Conservation (phyloP, 208 protist species). For the Novymonas esmeraldas region DNA sequence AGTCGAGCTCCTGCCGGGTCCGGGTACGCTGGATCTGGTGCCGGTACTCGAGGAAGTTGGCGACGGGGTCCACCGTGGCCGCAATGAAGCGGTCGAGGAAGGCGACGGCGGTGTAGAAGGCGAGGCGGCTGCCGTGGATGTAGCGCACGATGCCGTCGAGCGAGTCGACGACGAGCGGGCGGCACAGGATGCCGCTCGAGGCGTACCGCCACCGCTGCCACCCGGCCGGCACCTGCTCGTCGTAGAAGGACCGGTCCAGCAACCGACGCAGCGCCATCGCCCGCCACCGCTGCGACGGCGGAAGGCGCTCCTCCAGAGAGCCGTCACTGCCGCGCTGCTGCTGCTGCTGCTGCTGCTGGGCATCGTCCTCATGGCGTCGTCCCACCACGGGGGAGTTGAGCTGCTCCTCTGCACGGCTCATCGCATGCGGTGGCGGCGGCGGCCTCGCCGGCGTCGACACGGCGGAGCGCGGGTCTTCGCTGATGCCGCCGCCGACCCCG, state of each 20-base stretch:
- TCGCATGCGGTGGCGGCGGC: not conserved
- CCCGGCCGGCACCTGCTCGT: slow-evolving; percentile 38
- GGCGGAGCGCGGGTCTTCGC: slow-evolving; percentile 22
- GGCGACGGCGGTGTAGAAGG: slow-evolving; percentile 64
- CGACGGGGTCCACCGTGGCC: slow-evolving; percentile 32
- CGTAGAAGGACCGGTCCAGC: slow-evolving; percentile 31
- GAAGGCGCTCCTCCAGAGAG: slow-evolving; percentile 10
- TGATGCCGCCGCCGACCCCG: slow-evolving; percentile 6
- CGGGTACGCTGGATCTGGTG: slow-evolving; percentile 15
- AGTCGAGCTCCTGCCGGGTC: slow-evolving; percentile 28
- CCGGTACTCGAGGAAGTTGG: slow-evolving; percentile 32
- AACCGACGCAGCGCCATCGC: slow-evolving; percentile 31
- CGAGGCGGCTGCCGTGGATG: slow-evolving; percentile 52
- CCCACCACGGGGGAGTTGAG: not conserved
- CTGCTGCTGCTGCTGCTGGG: slow-evolving; percentile 1
- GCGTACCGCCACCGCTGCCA: slow-evolving; percentile 59
- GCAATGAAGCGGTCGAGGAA: slow-evolving; percentile 77
- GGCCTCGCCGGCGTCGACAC: slow-evolving; percentile 17
- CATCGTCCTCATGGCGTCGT: not conserved
- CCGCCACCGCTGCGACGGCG: slow-evolving; percentile 39
- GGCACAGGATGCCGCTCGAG: slow-evolving; percentile 56
- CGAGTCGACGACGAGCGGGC: slow-evolving; percentile 66
- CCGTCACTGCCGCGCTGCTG: not conserved
- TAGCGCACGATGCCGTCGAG: slow-evolving; percentile 77
- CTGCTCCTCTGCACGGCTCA: slow-evolving; percentile 15